Base-by-base conservation (phyloP, 2,329 filamentous ascomycete species). In the Fusarium protoensiforme region DNA sequence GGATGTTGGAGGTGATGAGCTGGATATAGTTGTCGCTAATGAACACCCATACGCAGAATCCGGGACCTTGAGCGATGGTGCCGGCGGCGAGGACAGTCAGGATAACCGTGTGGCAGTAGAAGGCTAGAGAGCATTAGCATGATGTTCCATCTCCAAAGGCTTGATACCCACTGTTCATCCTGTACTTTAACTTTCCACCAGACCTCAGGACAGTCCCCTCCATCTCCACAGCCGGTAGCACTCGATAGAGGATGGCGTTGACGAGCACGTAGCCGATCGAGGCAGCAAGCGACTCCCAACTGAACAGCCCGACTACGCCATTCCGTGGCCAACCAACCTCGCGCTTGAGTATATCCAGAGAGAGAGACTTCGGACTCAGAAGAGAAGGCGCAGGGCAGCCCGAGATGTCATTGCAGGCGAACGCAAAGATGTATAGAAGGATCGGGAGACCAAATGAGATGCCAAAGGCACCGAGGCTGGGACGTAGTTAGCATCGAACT, bases 11-110 rank as follows among this genome's bases (percentile, higher is more conserved):
- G 0, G 94, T 96, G 35, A 97, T 87, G 61, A 99, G 88, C 81
- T 96, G 94, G 59, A 96, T 79, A 80, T 95, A 97, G 85, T 98
- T 96, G 80, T 97, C 92, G 85, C 93, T 92, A 79, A 98, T 94
- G 83, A 95, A 98, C 27, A 92, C 93, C 96, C 96, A 99, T 59
- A 98, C 89, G 10, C 91, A 88, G 78, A 97, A 98, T 20, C 96
- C 88, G 60, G 94, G 90, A 64, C 96, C 96, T 75, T 96, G 89
- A 5, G 91, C 83, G 41, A 91, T 83, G 5, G 95, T 98, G 54
- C 95, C 95, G 10, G 92, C 91, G 35, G 91, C 91, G 61, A 92
- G 89, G 8, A 92, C 85, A 20, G 88, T 87, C 54, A 97, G 85
- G 59, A 92, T 95, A 71, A 93, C 87, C 64, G 94, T 83, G 69